These are phyloP conservation scores for Leccinum longicurvipes DNA, from an alignment of 768 basidiomycete genomes.

Conservation along the genomic window DNA sequence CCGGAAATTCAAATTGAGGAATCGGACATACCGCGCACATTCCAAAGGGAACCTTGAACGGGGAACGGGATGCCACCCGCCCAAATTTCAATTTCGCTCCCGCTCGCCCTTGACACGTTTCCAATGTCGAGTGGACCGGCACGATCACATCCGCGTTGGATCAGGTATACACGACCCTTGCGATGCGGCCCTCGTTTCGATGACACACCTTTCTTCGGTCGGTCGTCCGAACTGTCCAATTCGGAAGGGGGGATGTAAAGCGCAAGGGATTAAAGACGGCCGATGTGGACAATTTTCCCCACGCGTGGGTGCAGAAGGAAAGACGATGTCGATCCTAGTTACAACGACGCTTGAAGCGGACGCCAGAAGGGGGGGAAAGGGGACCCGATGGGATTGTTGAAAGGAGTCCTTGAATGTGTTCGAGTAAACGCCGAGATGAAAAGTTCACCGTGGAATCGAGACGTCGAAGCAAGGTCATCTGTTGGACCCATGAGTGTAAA, in stretches of 20 bases:
- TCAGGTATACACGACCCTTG: background rate
- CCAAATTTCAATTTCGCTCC: background rate
- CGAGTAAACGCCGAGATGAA: background rate
- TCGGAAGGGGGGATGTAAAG: background rate
- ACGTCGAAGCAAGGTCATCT: background rate
- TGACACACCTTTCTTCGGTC: background rate
- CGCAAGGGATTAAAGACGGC: background rate
- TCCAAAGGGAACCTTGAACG: no score
- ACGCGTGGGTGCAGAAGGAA: background rate
- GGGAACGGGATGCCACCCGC: background rate
- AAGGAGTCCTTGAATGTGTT: background rate
- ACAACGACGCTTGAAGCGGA: background rate
- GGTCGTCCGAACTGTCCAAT: background rate
- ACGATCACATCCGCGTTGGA: background rate
- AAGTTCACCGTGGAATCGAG: background rate
- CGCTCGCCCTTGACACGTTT: slow-evolving; percentile 3
- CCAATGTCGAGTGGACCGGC: background rate
- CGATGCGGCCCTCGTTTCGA: background rate
- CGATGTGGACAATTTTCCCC: background rate
- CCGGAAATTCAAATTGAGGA: background rate
- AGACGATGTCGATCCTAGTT: background rate
- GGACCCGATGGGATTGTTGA: slow-evolving; percentile 6
- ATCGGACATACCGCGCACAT: slow-evolving; percentile 6
- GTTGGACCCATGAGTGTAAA: no score
- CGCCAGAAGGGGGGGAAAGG: slow-evolving; percentile 7